Base-by-base conservation (phyloP, 108 stramenopile genomes). In the Cyclotella sp. region DNA sequence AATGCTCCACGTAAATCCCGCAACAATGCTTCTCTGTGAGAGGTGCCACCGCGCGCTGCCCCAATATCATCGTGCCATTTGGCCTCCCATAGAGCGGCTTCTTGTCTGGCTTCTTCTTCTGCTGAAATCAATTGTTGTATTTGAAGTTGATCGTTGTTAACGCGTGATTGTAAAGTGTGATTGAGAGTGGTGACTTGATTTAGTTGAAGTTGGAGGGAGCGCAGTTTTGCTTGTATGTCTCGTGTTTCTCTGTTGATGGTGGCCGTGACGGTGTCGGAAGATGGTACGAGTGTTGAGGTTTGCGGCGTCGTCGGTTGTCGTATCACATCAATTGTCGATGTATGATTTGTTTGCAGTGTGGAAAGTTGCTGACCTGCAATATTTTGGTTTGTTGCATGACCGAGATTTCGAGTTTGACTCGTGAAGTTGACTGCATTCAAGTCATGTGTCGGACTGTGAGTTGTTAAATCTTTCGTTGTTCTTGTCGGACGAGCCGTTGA, bases 51-150 rank as follows among this genome's bases (percentile, higher is more conserved):
- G 49, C 14, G 14, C 13, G 44, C n/a, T 3, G 29, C 13, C 9
- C 9, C 57, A 65, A 58, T 59, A 69, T 77, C 76, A 69, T 77
- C 76, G 14, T 67, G 54, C 67, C 68, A 77, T 45, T 65, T 66
- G 24, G 76, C 76, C 40, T 77, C 76, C 76, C 76, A 77, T 26
- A 77, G 60, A 42, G 76, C 76, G 10, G 76, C 76, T 47, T 77
- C 76, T 57, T 69, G 76, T 28, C 76, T 60, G 9, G 76, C 76
- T 45, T 77, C 76, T 62, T 77, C 76, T 60, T 77, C 60, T 0
- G 59, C 47, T n/a, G 24, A 28, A 14, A 30, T 40, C 49, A 77
- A 63, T 9, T 49, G 59, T 15, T 51, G 52, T 49, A 77, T 77
- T 24, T 27, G 58, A 16, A 22, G 19, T 22, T 49, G 12, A 58